Evolutionary conservation across 176 grass and related monocot species (phyloP), one percentile per base, ranked within the genome.

Genomic region (Raddia distichophylla): DNA sequence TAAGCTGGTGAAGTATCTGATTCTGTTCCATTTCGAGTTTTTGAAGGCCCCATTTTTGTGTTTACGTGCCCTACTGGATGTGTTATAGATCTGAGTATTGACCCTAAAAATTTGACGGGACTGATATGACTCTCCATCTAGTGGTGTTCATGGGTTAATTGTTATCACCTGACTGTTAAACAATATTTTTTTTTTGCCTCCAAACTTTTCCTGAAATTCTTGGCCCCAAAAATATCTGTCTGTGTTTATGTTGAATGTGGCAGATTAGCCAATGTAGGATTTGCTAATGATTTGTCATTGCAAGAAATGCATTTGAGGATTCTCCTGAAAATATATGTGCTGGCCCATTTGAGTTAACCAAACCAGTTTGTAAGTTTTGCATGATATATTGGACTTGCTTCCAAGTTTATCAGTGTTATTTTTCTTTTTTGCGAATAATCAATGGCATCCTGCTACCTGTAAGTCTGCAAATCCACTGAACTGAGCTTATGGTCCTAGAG

Each of bases 401-500:
- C 42, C 40, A 45, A 58, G 4, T 83, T 66, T 46, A 19, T 53
- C 0, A 6, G 33, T 18, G 37, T 10, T 20, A 20, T 43, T 17
- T 17, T 67, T 27, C 27, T 27, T 27, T 27, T 27, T 27, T 27
- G 35, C 14, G 18, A 65, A 67, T 43, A 16, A 67, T 8, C 17
- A 45, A 14, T 10, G 10, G 10, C 5, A 20, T 14, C 7, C 45
- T 22, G 8, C 59, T 61, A 27, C 5, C 4, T 63, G 8, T 20
- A 27, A 27, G 5, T 1, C 60, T 62, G 60, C 60, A 63, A 63
- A 22, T 10, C 27, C 3, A 20, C 18, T 45, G 37, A 45, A 22
- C 5, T 27, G 5, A 20, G 56, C 56, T 22, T 19, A 10, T 13
- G 84, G 82, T 58, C 64, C 87, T 64, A 80, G 42, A 74, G 58